Base-by-base conservation (phyloP, 2,329 filamentous ascomycete species). In the Sporothrix schenckii region DNA sequence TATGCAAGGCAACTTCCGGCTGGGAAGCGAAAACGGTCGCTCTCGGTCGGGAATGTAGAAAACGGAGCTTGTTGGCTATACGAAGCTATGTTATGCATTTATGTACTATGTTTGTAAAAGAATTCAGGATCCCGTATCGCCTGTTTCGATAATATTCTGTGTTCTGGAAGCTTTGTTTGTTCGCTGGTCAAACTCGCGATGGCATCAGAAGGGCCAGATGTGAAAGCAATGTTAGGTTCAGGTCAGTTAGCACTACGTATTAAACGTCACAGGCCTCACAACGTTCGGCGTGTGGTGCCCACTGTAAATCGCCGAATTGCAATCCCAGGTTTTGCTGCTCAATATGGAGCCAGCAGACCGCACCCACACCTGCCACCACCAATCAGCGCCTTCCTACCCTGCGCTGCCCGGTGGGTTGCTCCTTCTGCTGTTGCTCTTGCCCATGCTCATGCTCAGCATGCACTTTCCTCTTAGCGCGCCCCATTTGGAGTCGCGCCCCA, bases 311-410 rank as follows among this genome's bases (percentile, higher is more conserved):
- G 58, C 39, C 39, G 13, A 9, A 27, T 63, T 9, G 5, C 24
- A 44, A 16, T 47, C 39, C 58, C 58, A 63, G 56, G 34, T 47
- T 61, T 44, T 47, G 44, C 44, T 47, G 44, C 44, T 14, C 44
- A 13, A 47, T 47, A 30, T 5, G 27, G 27, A 30, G 27, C 27
- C 27, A 3, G 27, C 27, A 30, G 27, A 5, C 27, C 27, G 27
- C 27, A 30, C 27, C 27, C 7, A 69, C 53, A 50, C 53, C 66
- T 70, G 66, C 70, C 72, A 74, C 72, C 56, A 66, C 52, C 71
- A 72, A 71, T 58, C 66, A 39, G 27, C n/a, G 65, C 50, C 49
- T 53, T 39, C 63, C 47, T 66, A 49, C 49, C 63, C 63, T 39
- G 63, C 14, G 47, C 24, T 11, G 30, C 27, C 30, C 30, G 54